Evolutionary conservation across 345 rosid genomes (phyloP), one percentile per base, ranked within the genome.

Genomic region (Firmiana major): DNA sequence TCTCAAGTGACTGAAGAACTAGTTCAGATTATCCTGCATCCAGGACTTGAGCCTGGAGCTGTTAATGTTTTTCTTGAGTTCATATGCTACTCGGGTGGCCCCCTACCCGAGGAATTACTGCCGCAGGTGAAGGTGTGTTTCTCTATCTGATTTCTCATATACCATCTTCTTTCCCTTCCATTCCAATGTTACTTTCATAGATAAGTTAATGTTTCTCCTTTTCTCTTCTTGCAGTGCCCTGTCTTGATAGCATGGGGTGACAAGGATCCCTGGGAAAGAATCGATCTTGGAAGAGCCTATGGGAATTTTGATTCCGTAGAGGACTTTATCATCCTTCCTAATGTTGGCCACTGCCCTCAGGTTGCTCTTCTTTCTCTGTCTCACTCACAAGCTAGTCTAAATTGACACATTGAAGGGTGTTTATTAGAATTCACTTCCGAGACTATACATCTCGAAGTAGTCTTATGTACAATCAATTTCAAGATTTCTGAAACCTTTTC

Each of bases 291-390:
- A 75, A 81, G 89, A 84, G 90, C 73, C 5, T 91, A 88, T 53
- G 79, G 78, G 71, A 79, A 87, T 58, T 94, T 90, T 43, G 89
- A 86, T 72, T 28, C 88, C 3, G 96, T 93, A 0, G 94, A 91
- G 80, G 98, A 94, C 71, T 95, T 90, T 3, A 36, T 93, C 58
- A 87, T 85, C 78, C 91, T 91, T 26, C 97, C 93, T 63, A 81
- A 91, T 45, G 93, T 90, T 4, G 98, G 98, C 40, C 98, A 95
- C 85, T 91, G 98, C 79, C 98, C 99, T 79, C 98, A 91, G 97
- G 98, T 94, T 55, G 69, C 71, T 77, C 72, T 80, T 75, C 65
- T 65, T 57, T 78, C 63, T 72, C 43, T 48, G 13, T 66, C 59
- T 22, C 36, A 0, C 34, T 31, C 34, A 31, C 34, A 0, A 1